Conservation (phyloP, 768 basidiomycete genomes). For the Ramaria rubella region DNA sequence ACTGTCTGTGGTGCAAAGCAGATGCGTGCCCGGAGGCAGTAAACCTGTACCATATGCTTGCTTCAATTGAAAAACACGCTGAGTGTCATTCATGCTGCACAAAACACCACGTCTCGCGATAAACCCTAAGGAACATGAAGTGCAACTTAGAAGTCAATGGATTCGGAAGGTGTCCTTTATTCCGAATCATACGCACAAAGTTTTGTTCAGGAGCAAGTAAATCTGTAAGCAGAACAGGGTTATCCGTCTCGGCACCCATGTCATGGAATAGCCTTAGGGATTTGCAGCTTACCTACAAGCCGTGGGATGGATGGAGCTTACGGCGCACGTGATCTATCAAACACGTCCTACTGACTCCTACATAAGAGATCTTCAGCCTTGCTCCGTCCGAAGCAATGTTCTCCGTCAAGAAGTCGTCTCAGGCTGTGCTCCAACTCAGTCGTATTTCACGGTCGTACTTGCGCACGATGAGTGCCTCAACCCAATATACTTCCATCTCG, state of each 20-base stretch:
- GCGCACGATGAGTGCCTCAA: constrained; percentile 4
- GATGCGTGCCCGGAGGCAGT: background rate
- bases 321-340: too few species aligned
- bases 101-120: background rate
- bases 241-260: too few species aligned
- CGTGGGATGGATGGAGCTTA: too few species aligned
- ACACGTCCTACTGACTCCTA: too few species aligned
- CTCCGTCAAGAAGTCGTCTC: background rate
- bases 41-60: background rate
- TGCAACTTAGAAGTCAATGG: too few species aligned
- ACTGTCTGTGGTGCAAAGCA: background rate
- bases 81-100: background rate
- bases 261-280: too few species aligned
- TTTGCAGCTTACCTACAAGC: too few species aligned
- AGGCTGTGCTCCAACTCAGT: background rate
- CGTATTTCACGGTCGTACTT: background rate
- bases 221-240: too few species aligned
- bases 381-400: background rate
- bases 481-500: constrained; percentile 47
- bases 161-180: too few species aligned
- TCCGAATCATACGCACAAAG: too few species aligned
- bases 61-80: background rate
- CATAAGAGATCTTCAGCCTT: background rate
- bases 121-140: too few species aligned
- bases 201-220: too few species aligned